Percentiles rank a stretch among this genome's conserved stretches.
These are phyloP conservation scores for Penicillium angulare DNA, from an alignment of 495 filamentous ascomycete genomes.

Conservation along the genomic window DNA sequence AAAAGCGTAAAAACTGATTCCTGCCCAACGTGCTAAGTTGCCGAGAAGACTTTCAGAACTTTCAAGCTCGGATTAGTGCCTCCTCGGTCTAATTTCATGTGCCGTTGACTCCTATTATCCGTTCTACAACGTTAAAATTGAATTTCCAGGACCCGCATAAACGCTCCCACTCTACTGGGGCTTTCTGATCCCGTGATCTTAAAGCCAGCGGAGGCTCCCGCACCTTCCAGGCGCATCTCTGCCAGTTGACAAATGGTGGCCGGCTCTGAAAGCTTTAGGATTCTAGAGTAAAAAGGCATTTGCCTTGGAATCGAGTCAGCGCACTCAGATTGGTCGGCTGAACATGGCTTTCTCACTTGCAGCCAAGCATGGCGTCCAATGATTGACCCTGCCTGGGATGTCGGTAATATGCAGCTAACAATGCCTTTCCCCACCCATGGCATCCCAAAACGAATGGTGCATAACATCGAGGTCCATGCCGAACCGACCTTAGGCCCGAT, in stretches of 20 bases:
- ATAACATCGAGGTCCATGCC: constrained; percentile 16
- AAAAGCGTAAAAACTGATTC: constrained; percentile 16
- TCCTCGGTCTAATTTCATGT: constrained; percentile 8
- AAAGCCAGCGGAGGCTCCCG: constrained; percentile 42
- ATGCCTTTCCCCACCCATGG: constrained; percentile 18
- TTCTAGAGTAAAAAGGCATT: constrained; percentile 32
- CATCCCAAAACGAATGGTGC: constrained; percentile 14
- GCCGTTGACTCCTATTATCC: constrained; percentile 6
- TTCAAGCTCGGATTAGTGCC: constrained; percentile 1
- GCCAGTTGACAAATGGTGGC: constrained; percentile 40
- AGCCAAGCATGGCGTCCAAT: constrained; percentile 34
- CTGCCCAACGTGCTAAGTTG: constrained; percentile 31
- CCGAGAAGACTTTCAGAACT: constrained; percentile 5
- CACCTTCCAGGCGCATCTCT: constrained; percentile 33
- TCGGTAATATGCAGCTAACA: constrained; percentile 37
- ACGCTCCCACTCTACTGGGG: constrained; percentile 40
- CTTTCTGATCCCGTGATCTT: constrained; percentile 44
- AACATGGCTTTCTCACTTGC: constrained; percentile 26
- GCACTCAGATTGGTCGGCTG: constrained; percentile 32
- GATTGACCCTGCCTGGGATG: constrained; percentile 17
- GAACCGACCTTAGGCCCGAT: constrained; percentile 6
- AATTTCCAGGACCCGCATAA: constrained; percentile 43
- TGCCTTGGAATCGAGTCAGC: constrained; percentile 14
- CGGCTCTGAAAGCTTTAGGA: constrained; percentile 18
- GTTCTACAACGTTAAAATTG: constrained; percentile 45